Evolutionary conservation across 768 basidiomycete genomes (phyloP), one percentile per base, ranked within the genome.

Genomic region (Lanmaoa rubissima): DNA sequence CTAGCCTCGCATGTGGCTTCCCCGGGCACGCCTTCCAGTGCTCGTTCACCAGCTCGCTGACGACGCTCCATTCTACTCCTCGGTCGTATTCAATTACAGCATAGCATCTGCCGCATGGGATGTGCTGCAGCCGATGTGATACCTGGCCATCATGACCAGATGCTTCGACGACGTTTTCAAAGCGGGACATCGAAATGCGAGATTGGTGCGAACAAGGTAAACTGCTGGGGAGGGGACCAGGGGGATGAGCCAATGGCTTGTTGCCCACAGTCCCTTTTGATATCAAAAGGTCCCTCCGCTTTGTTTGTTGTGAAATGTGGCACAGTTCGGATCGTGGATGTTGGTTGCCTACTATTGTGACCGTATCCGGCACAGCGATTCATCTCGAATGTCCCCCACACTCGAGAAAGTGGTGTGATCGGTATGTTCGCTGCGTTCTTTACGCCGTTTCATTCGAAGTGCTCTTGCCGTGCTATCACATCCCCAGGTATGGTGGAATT

Each of bases 261-360:
- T 55, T 41, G 41, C n/a, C 44, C 42, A 46, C 54, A 24, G 53
- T 48, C 57, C 57, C 58, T 69, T 69, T 67, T 69, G 61, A 69
- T 49, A 47, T 63, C 56, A 4, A 59, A 46, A 54, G 26, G 47
- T 53, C 44, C 51, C 61, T 56, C 60, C 58, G 56, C 60, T 57
- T 69, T 69, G 69, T 70, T 69, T 71, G 65, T 69, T 68, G 69
- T 67, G 69, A 66, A 69, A 60, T 62, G 65, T 69, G 55, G 47
- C 46, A 59, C 51, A 62, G 28, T 53, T 46, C 42, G 46, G 42
- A 43, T 55, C 56, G 59, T 66, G 68, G 66, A 61, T 44, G 36
- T 55, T 58, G 52, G 40, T 44, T 53, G 52, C 54, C 48, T 50
- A 35, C 53, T 28, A 67, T 69, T 64, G 64, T 66, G 45, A 51